phyloP scores from a whole-genome alignment of 169 alveolate genomes.

The Plasmodium vivax region DNA sequence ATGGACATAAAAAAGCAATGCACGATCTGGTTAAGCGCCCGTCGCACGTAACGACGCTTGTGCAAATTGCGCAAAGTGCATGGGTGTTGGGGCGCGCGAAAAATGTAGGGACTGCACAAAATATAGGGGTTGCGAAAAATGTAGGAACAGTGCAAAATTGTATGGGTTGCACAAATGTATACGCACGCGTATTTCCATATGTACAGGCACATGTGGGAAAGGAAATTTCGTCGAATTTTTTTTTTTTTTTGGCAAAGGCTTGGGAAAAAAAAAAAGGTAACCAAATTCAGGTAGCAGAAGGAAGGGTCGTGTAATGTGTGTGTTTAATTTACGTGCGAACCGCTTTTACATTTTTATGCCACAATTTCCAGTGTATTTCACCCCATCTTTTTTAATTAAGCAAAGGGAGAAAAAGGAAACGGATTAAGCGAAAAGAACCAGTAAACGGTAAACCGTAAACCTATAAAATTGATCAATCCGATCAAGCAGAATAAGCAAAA shows the following conservation, averaged over 20 bases:
- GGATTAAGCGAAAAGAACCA: background rate
- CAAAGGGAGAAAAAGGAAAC: background rate
- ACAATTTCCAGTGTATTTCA: conserved; percentile 4
- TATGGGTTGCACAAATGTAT: background rate
- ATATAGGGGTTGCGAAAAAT: background rate
- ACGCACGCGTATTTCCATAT: conserved; percentile 4
- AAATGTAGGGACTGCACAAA: background rate
- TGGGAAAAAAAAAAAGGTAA: conserved; percentile 12
- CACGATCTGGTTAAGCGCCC: background rate
- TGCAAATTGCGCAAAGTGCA: background rate
- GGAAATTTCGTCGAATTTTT: background rate
- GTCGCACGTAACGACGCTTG: background rate
- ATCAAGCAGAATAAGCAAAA: background rate
- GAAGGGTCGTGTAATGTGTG: conserved; percentile 33
- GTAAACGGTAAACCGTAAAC: background rate
- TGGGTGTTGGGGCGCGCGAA: background rate
- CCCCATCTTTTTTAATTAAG: background rate
- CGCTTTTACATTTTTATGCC: background rate
- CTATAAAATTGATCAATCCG: background rate
- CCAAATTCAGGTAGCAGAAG: background rate
- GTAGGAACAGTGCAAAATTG: background rate
- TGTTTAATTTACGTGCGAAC: conserved; percentile 1
- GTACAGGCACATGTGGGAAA: background rate
- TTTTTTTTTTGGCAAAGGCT: conserved; percentile 2
- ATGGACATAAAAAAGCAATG: conserved; percentile 4